phyloP scores from a whole-genome alignment of 495 filamentous ascomycete species.

The Xylaria intraflava region DNA sequence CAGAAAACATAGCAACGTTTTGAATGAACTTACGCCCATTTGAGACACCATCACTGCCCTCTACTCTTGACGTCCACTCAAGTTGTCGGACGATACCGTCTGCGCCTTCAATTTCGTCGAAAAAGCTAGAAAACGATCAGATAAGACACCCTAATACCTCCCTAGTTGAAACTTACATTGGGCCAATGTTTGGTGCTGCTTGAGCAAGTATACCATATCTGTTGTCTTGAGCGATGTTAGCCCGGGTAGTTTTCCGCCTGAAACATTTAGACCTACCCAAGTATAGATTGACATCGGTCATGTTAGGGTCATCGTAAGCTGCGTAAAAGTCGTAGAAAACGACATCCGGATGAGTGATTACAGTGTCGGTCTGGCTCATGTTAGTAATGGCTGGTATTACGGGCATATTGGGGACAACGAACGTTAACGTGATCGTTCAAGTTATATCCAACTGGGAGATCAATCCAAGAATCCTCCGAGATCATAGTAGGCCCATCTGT shows the following conservation, averaged over 20 bases:
- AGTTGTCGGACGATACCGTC: constrained; percentile 61
- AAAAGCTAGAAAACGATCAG: constrained; percentile 31
- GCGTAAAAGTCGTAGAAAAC: constrained; percentile 59
- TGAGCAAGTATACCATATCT: constrained; percentile 60
- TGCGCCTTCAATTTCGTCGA: constrained; percentile 51
- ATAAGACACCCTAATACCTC: background rate
- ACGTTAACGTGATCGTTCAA: constrained; percentile 61
- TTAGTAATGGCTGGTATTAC: constrained; percentile 1
- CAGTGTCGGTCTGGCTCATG: constrained; percentile 47
- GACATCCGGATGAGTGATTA: constrained; percentile 55
- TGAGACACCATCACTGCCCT: constrained; percentile 40
- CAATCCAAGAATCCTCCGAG: constrained; percentile 50
- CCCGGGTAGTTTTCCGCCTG: background rate
- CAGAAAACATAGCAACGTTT: background rate
- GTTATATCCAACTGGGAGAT: constrained; percentile 64
- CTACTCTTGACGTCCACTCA: constrained; percentile 59
- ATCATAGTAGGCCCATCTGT: constrained; percentile 48
- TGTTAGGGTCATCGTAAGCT: constrained; percentile 45
- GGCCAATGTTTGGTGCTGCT: constrained; percentile 61
- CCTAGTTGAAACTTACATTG: constrained; percentile 37
- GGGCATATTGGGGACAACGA: background rate
- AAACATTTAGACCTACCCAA: constrained; percentile 20
- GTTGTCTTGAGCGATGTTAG: constrained; percentile 27
- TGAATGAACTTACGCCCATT: constrained; percentile 27
- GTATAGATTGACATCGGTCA: constrained; percentile 29